Base-by-base conservation (phyloP, 768 basidiomycete genomes). In the Lenzites betulinus region DNA sequence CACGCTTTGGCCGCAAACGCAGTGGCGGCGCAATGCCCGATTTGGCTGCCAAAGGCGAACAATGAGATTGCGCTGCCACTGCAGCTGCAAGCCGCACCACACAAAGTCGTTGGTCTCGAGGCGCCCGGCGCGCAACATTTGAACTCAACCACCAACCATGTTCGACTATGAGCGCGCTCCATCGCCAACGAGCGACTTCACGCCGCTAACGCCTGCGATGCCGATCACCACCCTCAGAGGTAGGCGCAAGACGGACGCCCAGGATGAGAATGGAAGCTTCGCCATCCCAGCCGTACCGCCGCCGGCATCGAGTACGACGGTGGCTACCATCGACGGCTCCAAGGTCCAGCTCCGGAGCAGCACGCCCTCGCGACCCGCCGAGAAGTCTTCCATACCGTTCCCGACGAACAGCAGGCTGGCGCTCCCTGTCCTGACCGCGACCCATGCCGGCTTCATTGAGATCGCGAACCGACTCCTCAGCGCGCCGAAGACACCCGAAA, bases 211-310 rank as follows among this genome's bases (percentile, higher is more conserved):
- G n/a, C 48, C 53, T 53, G 48, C 48, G 16, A 60, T 60, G 59
- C 53, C 53, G 49, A 52, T 50, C 28, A 12, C 59, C 53, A 50
- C 39, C 30, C 48, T 54, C 39, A 53, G 47, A 48, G 54, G 48
- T 42, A 60, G 51, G 41, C 59, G 59, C 48, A 60, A 35, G 59
- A 42, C 49, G 48, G 23, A 50, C 54, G 53, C 59, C 30, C 53
- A 36, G 28, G 59, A 55, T 47, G 47, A 60, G 54, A 60, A 60
- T 43, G 54, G 53, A 54, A 33, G 55, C 55, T 53, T 55, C 18
- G 43, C 38, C 8, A 56, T 53, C 28, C 61, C 51, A 25, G 41
- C 25, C 44, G 39, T 38, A 35, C 30, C 60, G 43, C 54, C 42
- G 46, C 25, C 61, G 55, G 33, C 49, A 8, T 38, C 39, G n/a